These are phyloP conservation scores for Dinochytrium kinnereticum DNA, from an alignment of 371 early-diverging fungal genomes.

Conservation along the genomic window DNA sequence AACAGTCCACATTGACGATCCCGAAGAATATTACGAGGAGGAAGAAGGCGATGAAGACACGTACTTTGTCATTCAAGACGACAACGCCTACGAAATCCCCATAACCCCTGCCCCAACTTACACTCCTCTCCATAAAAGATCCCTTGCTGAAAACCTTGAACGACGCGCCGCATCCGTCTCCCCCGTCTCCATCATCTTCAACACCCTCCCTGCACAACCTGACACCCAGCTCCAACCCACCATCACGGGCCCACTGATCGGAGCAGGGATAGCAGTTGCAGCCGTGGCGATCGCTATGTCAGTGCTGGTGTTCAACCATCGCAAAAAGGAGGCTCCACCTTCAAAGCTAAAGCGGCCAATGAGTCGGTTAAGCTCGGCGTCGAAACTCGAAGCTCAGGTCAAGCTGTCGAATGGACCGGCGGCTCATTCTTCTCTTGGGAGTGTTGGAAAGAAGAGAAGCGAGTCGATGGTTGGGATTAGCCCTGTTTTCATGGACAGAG, in stretches of 20 bases:
- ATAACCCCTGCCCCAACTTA: not conserved
- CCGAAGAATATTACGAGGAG: not conserved
- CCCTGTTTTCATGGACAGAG: conserved; percentile 5
- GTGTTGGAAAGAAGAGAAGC: not conserved
- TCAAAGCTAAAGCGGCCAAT: not conserved
- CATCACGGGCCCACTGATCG: not conserved
- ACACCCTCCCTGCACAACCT: not conserved
- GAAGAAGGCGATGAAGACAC: not conserved
- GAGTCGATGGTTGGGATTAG: no score
- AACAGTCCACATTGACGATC: no score
- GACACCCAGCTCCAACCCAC: not conserved
- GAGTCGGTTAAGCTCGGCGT: not conserved
- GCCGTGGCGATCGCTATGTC: not conserved
- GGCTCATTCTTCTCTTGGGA: not conserved
- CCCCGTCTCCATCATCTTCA: not conserved
- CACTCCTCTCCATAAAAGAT: not conserved
- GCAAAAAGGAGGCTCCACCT: not conserved
- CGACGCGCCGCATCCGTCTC: not conserved
- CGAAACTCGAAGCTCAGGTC: not conserved
- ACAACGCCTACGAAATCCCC: not conserved
- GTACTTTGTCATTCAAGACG: not conserved
- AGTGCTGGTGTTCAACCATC: conserved; percentile 1
- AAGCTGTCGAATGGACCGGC: not conserved
- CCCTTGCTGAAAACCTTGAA: not conserved
- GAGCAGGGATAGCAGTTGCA: not conserved